phyloP scores from a whole-genome alignment of 257 asterid genomes.

The Perilla frutescens region DNA sequence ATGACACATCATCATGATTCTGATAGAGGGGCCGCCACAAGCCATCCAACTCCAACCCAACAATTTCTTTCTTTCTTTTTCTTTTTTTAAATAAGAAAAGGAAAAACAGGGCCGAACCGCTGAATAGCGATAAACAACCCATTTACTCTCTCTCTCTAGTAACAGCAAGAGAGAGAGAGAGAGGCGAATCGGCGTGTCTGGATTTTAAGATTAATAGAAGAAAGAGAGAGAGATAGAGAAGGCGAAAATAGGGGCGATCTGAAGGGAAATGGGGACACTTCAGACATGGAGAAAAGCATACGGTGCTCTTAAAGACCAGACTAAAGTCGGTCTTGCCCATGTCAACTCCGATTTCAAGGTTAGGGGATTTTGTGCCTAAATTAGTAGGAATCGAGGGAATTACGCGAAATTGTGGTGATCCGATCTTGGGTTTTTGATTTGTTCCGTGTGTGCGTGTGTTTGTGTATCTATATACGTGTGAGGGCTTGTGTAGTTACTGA shows the following conservation, averaged over 20 bases:
- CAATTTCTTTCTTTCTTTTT: too few species aligned
- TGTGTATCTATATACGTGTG: conserved; percentile 1
- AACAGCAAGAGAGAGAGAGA: conserved; percentile 37
- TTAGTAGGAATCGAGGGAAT: conserved; percentile 30
- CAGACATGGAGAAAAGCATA: conserved; percentile 93
- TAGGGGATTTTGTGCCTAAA: conserved; percentile 32
- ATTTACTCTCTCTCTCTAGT: conserved; percentile 28
- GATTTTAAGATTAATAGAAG: conserved; percentile 18
- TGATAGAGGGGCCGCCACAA: conserved; percentile 28
- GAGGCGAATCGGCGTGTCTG: conserved; percentile 30
- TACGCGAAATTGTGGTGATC: conserved; percentile 28
- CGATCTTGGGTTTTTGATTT: conserved; percentile 25
- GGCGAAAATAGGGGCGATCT: conserved; percentile 45
- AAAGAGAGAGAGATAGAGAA: conserved; percentile 4
- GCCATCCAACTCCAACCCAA: conserved; percentile 29
- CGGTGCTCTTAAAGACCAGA: conserved; percentile 92
- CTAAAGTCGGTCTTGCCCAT: conserved; percentile 93
- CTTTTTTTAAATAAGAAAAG: neutral
- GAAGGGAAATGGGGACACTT: conserved; percentile 77
- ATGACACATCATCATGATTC: conserved; percentile 22
- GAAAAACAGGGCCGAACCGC: neutral
- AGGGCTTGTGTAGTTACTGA: conserved; percentile 31
- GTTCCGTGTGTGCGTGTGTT: conserved; percentile 21
- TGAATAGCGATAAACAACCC: conserved; percentile 29
- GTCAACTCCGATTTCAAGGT: conserved; percentile 99